Evolutionary conservation across 768 basidiomycete species (phyloP), one percentile per base, ranked within the genome.

Genomic region (Pisolithus microcarpus): DNA sequence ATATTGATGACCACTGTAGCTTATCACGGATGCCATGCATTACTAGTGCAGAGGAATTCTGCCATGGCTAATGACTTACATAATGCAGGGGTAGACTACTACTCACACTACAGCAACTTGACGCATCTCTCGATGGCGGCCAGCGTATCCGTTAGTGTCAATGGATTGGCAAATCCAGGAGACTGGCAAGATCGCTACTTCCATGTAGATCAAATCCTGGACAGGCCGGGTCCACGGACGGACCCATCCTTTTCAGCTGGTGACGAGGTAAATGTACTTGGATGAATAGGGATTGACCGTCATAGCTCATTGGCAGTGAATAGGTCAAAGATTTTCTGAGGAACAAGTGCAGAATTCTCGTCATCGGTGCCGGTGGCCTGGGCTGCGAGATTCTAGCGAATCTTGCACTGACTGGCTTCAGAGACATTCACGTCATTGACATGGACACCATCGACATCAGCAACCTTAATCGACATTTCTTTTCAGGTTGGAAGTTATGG

Each of bases 381-480:
- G 96, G 96, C 10, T 99, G 88, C 69, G 96, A 99, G 75, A 98
- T 98, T 58, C 76, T 99, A 38, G 89, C 94, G 53, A 96, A 98
- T 69, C 80, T 99, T 46, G 95, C 96, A 21, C 71, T 98, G 58
- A 87, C 91, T 42, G 96, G 96, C 23, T 99, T 98, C 82, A 90
- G 87, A 69, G 90, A 98, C 62, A 96, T 98, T 58, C 92, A 97
- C 75, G 94, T 99, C 54, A 98, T 99, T 65, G 96, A 99, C 75
- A 98, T 99, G 94, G 95, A 99, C 75, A 97, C 95, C 15, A 99
- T 98, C 66, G 95, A 99, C 71, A 89, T 99, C 63, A 97, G 93
- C 63, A 99, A 99, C 69, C 77, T 99, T 57, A 99, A 99, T 68
- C 80, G 96, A 46, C 96, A 99, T 99, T 99, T 67, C 75, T 99